phyloP scores from a whole-genome alignment of 225 moss, liverwort and hornwort genomes.

The Antitrichia curtipendula region DNA sequence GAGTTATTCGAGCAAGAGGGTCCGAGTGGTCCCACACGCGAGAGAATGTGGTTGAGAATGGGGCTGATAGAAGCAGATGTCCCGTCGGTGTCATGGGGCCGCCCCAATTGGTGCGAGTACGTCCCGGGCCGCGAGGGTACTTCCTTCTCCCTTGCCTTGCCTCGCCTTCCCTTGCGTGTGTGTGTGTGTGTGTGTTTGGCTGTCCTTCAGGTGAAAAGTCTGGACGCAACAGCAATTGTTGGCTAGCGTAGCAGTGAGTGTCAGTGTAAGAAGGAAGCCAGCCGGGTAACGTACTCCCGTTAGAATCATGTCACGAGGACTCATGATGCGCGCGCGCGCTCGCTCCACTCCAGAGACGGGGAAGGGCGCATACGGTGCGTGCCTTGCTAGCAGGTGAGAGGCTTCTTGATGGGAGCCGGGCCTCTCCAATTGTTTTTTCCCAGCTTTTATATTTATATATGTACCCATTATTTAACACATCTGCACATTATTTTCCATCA shows the following conservation, averaged over 20 bases:
- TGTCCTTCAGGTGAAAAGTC: background rate
- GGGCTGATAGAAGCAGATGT: background rate
- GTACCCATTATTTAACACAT: no score
- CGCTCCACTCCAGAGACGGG: background rate
- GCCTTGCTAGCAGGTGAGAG: background rate
- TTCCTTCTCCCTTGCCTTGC: no score
- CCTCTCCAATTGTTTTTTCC: background rate
- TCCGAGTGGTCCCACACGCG: fast-evolving
- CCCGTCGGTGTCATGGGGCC: background rate
- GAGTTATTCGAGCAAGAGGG: background rate
- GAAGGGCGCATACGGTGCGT: fast-evolving
- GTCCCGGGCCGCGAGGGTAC: no score
- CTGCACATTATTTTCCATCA: background rate
- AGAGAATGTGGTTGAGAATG: background rate
- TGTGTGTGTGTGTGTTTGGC: no score
- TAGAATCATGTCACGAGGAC: background rate
- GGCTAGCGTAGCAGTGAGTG: background rate
- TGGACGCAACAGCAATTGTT: background rate
- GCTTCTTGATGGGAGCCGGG: background rate
- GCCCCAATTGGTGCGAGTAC: background rate
- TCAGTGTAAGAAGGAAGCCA: background rate
- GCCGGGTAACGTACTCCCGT: background rate
- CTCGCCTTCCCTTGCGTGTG: no score
- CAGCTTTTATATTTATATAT: no score
- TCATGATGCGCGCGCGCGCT: background rate